Base-by-base conservation (phyloP, 163 green algal species). In the Prototheca cutis region DNA sequence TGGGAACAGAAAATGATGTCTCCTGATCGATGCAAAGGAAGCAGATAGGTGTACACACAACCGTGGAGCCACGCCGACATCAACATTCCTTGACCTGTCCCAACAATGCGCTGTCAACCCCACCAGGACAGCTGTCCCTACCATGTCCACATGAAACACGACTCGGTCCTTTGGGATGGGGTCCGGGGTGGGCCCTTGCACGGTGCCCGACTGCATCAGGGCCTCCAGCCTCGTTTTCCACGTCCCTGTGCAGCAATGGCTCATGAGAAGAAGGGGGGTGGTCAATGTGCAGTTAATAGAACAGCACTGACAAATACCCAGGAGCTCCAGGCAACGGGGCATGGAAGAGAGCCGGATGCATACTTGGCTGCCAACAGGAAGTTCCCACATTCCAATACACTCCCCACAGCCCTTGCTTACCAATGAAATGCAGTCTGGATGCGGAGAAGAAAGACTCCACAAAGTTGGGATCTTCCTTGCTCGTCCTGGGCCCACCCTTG, bases 131-230 rank as follows among this genome's bases (percentile, higher is more conserved):
- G n/a, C n/a, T n/a, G n/a, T n/a, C n/a, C 59, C 79, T 23, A 60
- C 65, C 88, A 98, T 95, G 73, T 98, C 91, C n/a, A 98, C 42
- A 61, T 98, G 92, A 4, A 97, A 75, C 48, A 98, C 79, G 15
- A 66, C 55, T 1, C 86, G 76, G 39, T 80, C 23, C 27, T 68
- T 5, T 29, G 47, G 63, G 32, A 29, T 53, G 3, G 29, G 29
- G 52, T 32, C 47, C 31, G 65, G 32, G 25, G 48, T 51, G 40
- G 73, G 61, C 2, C 60, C 68, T 33, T 32, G 21, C n/a, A 30
- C 40, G 18, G 54, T 52, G 31, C 42, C 48, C 0, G 55, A 55
- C 6, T 55, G 60, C 52, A 76, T 62, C 53, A 85, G 53, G 27
- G 54, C 60, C 53, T 89, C 77, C 29, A 83, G 77, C 39, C 86